Base-by-base conservation (phyloP, 768 basidiomycete genomes). In the Tubosaeta sp. region DNA sequence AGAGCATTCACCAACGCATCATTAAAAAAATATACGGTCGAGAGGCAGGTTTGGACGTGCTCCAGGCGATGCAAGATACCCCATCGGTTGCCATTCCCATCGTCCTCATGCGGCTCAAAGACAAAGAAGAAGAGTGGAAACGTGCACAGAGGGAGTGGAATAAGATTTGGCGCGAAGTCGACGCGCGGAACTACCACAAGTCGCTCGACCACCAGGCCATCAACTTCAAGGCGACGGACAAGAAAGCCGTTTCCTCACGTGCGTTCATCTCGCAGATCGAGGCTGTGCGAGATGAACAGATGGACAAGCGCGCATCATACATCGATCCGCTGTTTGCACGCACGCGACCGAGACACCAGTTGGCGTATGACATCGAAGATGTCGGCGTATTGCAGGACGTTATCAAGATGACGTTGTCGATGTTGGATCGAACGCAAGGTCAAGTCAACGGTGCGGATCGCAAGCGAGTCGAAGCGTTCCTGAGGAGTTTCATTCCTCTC, bases 71-170 rank as follows among this genome's bases (percentile, higher is more conserved):
- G 80, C 93, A 98, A 69, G 95, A 97, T n/a, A 79, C 84, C 6
- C 95, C 97, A 0, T 83, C 83, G 13, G 72, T 86, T 14, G 90
- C 95, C 9, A 85, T 98, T 17, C 95, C 97, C 0, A 83, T 97
- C 48, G 91, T 99, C 1, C 78, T 99, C 8, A 74, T 79, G 43
- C 82, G 97, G 6, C 73, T 99, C 53, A 97, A 97, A 73, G 86
- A 88, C 69, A 98, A 98, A 72, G 95, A 98, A 65, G 93, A 93
- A 55, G 95, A 98, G 66, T 99, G 97, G 97, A 97, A 94, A 71
- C 80, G 93, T 19, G 95, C 93, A 16, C 93, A 97, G 67, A 72
- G 93, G 48, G 97, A 97, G 71, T 99, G 97, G 97, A 97, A 97
- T 73, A 91, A 95, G 68, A 89, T 97, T 47, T 99, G 97, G 97